Evolutionary conservation across 2,329 filamentous ascomycete genomes (phyloP), one percentile per base, ranked within the genome.

Genomic region (Trichophyton verrucosum): DNA sequence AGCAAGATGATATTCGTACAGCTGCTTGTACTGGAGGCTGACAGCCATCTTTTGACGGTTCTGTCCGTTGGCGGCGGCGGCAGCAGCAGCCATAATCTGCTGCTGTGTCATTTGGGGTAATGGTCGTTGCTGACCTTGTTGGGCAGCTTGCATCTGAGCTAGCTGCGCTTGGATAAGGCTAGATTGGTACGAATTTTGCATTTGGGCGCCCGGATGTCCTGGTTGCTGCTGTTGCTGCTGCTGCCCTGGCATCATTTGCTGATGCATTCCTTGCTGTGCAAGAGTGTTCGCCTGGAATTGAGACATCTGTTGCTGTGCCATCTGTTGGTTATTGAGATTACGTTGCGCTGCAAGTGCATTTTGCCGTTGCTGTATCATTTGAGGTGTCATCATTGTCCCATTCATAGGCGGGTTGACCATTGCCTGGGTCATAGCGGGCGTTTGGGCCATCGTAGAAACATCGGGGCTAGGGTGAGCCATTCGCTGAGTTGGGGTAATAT

Each of bases 381-480:
- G 76, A 44, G 71, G 71, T 1, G 72, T 76, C 61, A 75, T 69
- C 36, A 66, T 65, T 63, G 73, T 69, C 47, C 67, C 69, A 63
- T 68, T 70, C 69, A 75, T 72, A 22, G 71, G 73, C 42, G 71
- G 74, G 36, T 64, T 66, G 64, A 74, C 72, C 67, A 76, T 75
- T 17, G 68, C 69, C 69, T 70, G 76, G 67, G 66, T 74, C 73
- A 78, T 76, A 53, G 77, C 72, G 7, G 77, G 76, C 1, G 75
- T 78, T 62, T 73, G 71, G 44, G 73, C 72, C 66, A 76, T 73
- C 30, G 72, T 72, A 13, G 73, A 70, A 38, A 70, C 71, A 47
- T 70, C 73, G 9, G 77, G 77, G 65, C 77, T 79, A 49, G 73
- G 75, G 60, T 78, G 76, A 27, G 68, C 69, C 69, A 79, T 76